These are phyloP conservation scores for Entomortierella parvispora DNA, from an alignment of 192 early-diverging fungal genomes.

Conservation along the genomic window DNA sequence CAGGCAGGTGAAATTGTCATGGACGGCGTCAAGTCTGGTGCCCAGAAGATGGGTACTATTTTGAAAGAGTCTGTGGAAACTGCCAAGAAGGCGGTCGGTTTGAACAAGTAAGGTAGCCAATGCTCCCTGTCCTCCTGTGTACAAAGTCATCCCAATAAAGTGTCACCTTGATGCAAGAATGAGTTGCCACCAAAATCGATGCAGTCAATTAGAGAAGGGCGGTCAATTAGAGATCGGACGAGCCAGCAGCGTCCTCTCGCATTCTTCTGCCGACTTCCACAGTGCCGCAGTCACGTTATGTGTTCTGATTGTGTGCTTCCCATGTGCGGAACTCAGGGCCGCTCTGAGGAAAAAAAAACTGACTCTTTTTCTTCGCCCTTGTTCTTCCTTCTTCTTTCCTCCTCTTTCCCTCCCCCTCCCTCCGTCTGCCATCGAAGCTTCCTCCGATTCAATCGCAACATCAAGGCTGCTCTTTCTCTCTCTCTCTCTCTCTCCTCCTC, in stretches of 20 bases:
- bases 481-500: conserved; percentile 5
- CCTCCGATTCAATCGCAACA: neutral
- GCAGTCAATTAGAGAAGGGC: neutral
- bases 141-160: no score
- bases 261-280: conserved; percentile 5
- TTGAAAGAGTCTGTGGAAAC: conserved; percentile 34
- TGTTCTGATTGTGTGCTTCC: neutral
- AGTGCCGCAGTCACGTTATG: conserved; percentile 3
- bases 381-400: neutral
- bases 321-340: no score
- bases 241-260: no score
- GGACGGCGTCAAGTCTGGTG: conserved; percentile 25
- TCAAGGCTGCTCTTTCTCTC: neutral
- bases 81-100: conserved; percentile 32
- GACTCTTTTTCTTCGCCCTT: neutral
- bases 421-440: neutral
- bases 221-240: neutral
- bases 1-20: conserved; percentile 3
- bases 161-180: no score
- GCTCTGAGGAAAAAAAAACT: neutral
- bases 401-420: neutral
- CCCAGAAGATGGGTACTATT: conserved; percentile 29
- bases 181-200: no score
- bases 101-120: no score
- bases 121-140: no score